Conservation (phyloP, 768 basidiomycete species). For the Lentinula guzmanii region DNA sequence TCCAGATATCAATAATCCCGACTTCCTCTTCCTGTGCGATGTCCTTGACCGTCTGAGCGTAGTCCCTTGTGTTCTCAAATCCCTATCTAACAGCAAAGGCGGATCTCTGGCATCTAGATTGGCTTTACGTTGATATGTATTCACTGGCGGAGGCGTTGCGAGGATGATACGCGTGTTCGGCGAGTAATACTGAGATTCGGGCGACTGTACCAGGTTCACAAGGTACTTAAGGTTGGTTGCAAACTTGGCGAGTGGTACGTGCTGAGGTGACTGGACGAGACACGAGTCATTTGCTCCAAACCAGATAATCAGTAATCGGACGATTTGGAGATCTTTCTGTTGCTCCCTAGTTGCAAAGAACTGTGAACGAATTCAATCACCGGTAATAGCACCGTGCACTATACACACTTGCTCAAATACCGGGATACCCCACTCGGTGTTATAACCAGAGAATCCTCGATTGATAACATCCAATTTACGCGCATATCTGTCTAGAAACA, state of each 20-base stretch:
- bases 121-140: conserved; percentile 49
- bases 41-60: conserved; percentile 65
- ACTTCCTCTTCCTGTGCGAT: conserved; percentile 52
- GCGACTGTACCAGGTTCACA: conserved; percentile 54
- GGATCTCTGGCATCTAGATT: conserved; percentile 46
- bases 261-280: conserved; percentile 58
- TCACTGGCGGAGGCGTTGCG: conserved; percentile 82
- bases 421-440: conserved; percentile 80
- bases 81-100: conserved; percentile 49
- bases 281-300: conserved; percentile 88
- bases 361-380: conserved; percentile 15
- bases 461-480: conserved; percentile 85
- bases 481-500: conserved; percentile 57
- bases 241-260: conserved; percentile 68
- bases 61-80: conserved; percentile 53
- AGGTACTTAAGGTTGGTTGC: conserved; percentile 57
- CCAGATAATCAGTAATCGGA: conserved; percentile 81
- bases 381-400: neutral
- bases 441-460: conserved; percentile 81
- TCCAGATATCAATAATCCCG: conserved; percentile 72
- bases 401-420: conserved; percentile 66
- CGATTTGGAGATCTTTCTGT: conserved; percentile 43
- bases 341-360: conserved; percentile 50
- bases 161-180: conserved; percentile 72
- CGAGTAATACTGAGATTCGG: conserved; percentile 59